Conservation (phyloP, 345 rosid genomes). For the Eutrema yunnanense region DNA sequence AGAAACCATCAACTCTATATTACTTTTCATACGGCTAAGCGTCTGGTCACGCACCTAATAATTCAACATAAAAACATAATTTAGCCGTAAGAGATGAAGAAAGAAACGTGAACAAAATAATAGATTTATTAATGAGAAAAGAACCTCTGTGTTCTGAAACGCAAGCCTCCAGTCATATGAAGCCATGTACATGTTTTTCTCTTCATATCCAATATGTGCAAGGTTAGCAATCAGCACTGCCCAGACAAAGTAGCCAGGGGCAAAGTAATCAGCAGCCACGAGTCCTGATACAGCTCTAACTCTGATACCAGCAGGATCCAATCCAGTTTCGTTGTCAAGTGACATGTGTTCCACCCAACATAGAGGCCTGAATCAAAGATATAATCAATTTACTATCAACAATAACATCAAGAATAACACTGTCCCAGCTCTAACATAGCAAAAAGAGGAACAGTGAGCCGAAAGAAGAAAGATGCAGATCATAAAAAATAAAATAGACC, state of each 20-base stretch:
- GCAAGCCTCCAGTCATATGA: constrained; percentile 96
- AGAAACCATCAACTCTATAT: constrained; percentile 75
- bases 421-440: background rate
- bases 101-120: background rate
- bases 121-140: background rate
- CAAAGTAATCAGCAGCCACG: constrained; percentile 97
- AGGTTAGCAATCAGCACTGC: constrained; percentile 94
- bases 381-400: background rate
- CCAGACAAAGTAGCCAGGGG: constrained; percentile 96
- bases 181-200: constrained; percentile 96
- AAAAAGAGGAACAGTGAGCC: background rate
- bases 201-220: constrained; percentile 94
- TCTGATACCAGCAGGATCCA: constrained; percentile 84
- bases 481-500: background rate
- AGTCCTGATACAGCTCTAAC: constrained; percentile 85
- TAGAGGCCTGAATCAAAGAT: constrained; percentile 51
- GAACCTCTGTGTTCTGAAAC: constrained; percentile 93
- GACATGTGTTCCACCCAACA: constrained; percentile 99
- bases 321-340: constrained; percentile 87
- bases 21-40: constrained; percentile 78
- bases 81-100: background rate
- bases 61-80: constrained; percentile 10
- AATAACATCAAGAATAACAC: background rate
- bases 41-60: constrained; percentile 84
- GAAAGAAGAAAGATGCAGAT: background rate